These are phyloP conservation scores for Polyplosphaeria fusca DNA, from an alignment of 495 filamentous ascomycete species.

Conservation along the genomic window DNA sequence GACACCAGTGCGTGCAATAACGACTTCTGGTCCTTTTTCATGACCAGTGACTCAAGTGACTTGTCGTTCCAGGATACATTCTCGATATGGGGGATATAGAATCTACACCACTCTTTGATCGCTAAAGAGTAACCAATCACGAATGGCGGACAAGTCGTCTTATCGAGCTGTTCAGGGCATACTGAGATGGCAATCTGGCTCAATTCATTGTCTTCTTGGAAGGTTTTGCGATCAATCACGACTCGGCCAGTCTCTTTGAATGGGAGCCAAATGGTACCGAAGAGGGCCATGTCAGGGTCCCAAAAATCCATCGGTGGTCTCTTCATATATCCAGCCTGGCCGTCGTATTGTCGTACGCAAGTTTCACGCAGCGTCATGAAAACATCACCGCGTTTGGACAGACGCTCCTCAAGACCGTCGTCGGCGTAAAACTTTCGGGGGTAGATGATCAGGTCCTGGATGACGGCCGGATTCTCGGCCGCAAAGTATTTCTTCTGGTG, in stretches of 20 bases:
- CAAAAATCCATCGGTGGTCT: conserved; percentile 35
- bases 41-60: conserved; percentile 20
- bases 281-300: conserved; percentile 31
- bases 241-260: conserved; percentile 36
- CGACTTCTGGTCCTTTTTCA: conserved; percentile 14
- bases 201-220: conserved; percentile 38
- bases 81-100: conserved; percentile 19
- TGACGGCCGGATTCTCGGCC: conserved; percentile 17
- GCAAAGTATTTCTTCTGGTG: conserved; percentile 21
- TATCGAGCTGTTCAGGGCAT: conserved; percentile 27
- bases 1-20: conserved; percentile 25
- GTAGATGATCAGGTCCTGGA: conserved; percentile 6
- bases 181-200: not conserved
- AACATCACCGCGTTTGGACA: conserved; percentile 24
- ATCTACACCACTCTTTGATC: conserved; percentile 31
- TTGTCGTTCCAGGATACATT: conserved; percentile 24
- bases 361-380: conserved; percentile 13
- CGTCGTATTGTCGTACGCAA: conserved; percentile 32
- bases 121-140: conserved; percentile 35
- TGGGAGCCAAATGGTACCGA: conserved; percentile 32
- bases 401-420: conserved; percentile 13
- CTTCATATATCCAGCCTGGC: conserved; percentile 31
- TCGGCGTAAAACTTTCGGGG: conserved; percentile 15
- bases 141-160: conserved; percentile 46
- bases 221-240: conserved; percentile 42